These are phyloP conservation scores for Monosporascus sp. DNA, from an alignment of 2,329 filamentous ascomycete species.

Conservation along the genomic window DNA sequence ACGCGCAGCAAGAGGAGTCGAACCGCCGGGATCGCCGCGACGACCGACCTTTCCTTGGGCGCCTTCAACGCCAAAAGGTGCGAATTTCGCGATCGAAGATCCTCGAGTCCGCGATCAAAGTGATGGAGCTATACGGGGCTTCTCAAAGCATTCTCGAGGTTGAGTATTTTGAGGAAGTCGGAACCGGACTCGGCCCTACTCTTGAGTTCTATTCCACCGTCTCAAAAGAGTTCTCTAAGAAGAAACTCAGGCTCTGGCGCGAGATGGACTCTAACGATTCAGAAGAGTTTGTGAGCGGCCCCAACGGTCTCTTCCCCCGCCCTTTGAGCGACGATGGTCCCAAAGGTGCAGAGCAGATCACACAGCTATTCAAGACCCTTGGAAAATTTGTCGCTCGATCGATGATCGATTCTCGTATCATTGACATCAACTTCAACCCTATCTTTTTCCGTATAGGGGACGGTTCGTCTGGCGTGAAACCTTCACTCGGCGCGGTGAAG, in stretches of 20 bases:
- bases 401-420: conserved; percentile 97
- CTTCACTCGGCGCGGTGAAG: conserved; percentile 84
- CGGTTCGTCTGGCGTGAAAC: conserved; percentile 60
- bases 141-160: conserved; percentile 94
- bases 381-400: conserved; percentile 97
- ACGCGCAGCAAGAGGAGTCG: conserved; percentile 76
- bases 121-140: conserved; percentile 98
- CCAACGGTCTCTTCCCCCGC: conserved; percentile 82
- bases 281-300: conserved; percentile 80
- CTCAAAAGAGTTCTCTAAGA: conserved; percentile 94
- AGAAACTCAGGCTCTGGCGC: conserved; percentile 94
- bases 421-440: conserved; percentile 94
- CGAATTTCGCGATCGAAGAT: conserved; percentile 93
- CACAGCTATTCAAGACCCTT: conserved; percentile 86
- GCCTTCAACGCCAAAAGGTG: conserved; percentile 95
- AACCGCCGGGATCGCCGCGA: conserved; percentile 79
- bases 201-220: conserved; percentile 98
- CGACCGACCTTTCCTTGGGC: conserved; percentile 84
- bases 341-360: conserved; percentile 79
- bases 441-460: conserved; percentile 96
- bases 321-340: conserved; percentile 80
- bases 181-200: conserved; percentile 90
- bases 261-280: conserved; percentile 72
- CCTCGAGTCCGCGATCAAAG: conserved; percentile 92
- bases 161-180: conserved; percentile 98